Evolutionary conservation across 2,329 filamentous ascomycete genomes (phyloP), one percentile per base, ranked within the genome.

Genomic region (Mycocentrospora acerina): DNA sequence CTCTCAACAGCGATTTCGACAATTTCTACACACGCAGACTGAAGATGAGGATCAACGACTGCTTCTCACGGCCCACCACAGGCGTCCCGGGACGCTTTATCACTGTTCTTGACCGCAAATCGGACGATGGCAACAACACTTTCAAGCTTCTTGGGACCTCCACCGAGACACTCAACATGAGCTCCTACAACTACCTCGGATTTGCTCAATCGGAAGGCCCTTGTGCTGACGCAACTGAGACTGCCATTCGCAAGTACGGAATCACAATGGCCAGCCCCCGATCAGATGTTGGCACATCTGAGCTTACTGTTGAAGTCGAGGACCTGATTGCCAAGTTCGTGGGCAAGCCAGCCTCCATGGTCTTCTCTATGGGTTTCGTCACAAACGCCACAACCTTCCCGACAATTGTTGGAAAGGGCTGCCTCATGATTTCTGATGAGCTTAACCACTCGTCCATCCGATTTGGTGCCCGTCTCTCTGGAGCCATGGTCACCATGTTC

Each of bases 321-420:
- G 82, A 85, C 19, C 79, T 95, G 60, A 81, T 97, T 53, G 93
- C 93, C 30, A 78, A 80, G 29, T 98, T 98, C 60, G 88, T 97
- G 26, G 91, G 90, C 66, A 98, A 97, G 75, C 86, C 90, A 41
- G 82, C 88, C 18, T 85, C 93, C 18, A 96, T 96, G 85, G 85
- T 98, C 35, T 97, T 97, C 74, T 96, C 91, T 16, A 98, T 98
- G 93, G 93, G 93, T 24, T 98, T 95, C 65, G 90, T 90, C 46
- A 98, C 93, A 50, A 98, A 98, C 62, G 86, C 91, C 19, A 88
- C 86, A 51, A 83, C 90, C 12, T 97, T 98, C 76, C 89, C 91
- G 3, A 90, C 90, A 24, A 77, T 98, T 28, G 88, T 95, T 37
- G 85, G 86, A 58, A 97, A 95, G 72, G 93, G 93, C 45, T 94